These are phyloP conservation scores for Raffaelea ambrosiae DNA, from an alignment of 2,329 filamentous ascomycete species.

Conservation along the genomic window DNA sequence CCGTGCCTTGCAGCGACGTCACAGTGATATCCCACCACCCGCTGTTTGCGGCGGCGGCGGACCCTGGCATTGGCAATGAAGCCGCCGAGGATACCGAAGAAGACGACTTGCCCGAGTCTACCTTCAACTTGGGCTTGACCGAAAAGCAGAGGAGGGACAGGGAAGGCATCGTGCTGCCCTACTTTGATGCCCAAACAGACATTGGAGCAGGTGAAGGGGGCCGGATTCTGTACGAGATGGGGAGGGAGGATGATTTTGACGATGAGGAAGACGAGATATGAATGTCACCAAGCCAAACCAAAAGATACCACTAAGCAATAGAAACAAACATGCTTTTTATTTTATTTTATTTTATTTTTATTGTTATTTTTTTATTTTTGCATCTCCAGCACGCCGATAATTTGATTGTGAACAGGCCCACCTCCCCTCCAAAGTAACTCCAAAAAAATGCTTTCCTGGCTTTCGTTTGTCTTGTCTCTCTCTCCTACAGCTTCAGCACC, in stretches of 20 bases:
- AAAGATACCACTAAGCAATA: no score
- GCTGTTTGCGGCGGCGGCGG: constrained; percentile 47
- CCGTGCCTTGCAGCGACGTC: constrained; percentile 23
- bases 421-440: no score
- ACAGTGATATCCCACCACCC: constrained; percentile 70
- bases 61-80: constrained; percentile 22
- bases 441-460: no score
- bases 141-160: constrained; percentile 82
- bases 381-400: not conserved
- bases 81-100: constrained; percentile 22
- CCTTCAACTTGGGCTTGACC: constrained; percentile 79
- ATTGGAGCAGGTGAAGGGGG: constrained; percentile 76
- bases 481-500: constrained; percentile 39
- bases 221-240: constrained; percentile 94
- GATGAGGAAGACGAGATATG: constrained; percentile 69
- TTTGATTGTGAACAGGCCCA: no score
- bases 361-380: not conserved
- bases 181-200: constrained; percentile 90
- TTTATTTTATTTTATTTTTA: not conserved
- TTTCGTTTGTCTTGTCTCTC: no score
- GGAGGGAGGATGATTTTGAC: constrained; percentile 81
- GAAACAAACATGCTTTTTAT: not conserved
- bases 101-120: constrained; percentile 57
- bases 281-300: not conserved
- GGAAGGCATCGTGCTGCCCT: constrained; percentile 85